Base-by-base conservation (phyloP, 2,329 filamentous ascomycete species). In the Lasiodiplodia theobromae region DNA sequence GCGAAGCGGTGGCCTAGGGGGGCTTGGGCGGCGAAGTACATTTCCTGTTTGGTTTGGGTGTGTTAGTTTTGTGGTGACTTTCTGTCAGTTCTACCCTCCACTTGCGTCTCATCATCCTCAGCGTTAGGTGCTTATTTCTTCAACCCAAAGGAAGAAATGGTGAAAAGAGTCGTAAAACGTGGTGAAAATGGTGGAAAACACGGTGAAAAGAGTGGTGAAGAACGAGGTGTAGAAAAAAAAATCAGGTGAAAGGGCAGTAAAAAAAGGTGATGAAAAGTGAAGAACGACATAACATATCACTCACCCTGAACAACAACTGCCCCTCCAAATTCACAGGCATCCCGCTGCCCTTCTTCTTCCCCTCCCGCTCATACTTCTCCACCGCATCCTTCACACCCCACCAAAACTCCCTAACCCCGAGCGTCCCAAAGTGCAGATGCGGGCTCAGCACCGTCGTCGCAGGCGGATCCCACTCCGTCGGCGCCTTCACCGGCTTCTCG, bases 1-100 rank as follows among this genome's bases (percentile, higher is more conserved):
- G 81, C 83, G 72, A 92, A 94, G 0, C 81, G 73, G 38, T 86
- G 82, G 0, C 91, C 91, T 1, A 93, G 80, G 0, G 87, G 85
- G 0, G 91, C 90, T 75, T 94, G 91, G 0, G 91, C 91, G 16
- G 87, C 91, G 73, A 94, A 94, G 78, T 94, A 94, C 92, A 94
- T 94, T 75, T 94, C 92, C 65, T 67, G 51, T 25, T 21, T 0
- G 5, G 47, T 3, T n/a, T 18, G 14, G 14, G 8, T 51, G 40
- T n/a, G 44, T 53, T 16, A 28, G 31, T 23, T 31, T n/a, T 16
- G 28, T 1, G 28, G 28, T 28, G 4, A 1, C 4, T 28, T 31
- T 31, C 8, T 31, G 8, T 31, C 28, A 31, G 31, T 3, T 34
- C 31, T 10, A 34, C 1, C 1, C 31, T 34, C 31, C 31, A 8